A percentile compares a stretch with the other conserved stretches of the same genome.
phyloP scores from a whole-genome alignment of 202 grass and related monocot genomes.

The Schoenoplectus triqueter region DNA sequence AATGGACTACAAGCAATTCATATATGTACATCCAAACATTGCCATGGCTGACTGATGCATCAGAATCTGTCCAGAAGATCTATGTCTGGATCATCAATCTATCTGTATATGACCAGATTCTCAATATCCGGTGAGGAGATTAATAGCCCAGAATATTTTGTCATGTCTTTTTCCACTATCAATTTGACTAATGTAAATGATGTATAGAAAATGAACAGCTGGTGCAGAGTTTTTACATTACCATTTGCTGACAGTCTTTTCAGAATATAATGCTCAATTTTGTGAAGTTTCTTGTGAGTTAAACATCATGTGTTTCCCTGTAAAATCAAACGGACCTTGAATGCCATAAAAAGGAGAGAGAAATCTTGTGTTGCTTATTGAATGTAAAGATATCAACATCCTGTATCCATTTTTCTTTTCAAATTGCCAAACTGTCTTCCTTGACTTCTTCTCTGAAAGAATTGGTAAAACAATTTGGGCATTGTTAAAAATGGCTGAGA shows the following conservation, averaged over 20 bases:
- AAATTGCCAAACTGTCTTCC: not conserved
- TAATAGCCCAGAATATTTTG: not conserved
- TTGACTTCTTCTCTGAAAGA: not conserved
- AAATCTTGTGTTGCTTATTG: not conserved
- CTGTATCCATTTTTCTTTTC: not conserved
- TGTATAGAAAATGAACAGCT: not conserved
- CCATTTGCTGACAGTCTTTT: not conserved
- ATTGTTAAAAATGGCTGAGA: not conserved
- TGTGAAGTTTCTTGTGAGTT: not conserved
- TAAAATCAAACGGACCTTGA: not conserved
- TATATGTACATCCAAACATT: constrained; percentile 96
- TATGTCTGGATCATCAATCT: constrained; percentile 92
- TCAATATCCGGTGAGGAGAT: constrained; percentile 75
- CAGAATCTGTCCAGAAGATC: constrained; percentile 96
- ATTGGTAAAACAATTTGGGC: no score
- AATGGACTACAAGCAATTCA: constrained; percentile 99
- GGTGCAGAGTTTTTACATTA: not conserved
- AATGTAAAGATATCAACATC: not conserved
- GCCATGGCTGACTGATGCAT: constrained; percentile 98
- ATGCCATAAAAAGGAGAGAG: not conserved
- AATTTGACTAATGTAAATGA: not conserved
- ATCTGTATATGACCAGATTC: constrained; percentile 97
- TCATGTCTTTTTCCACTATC: not conserved
- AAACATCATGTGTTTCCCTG: not conserved
- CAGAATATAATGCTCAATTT: constrained; percentile 11